Evolutionary conservation across 75 land plant species (phyloP), one percentile per base, ranked within the genome.

Genomic region (Azolla pinnata): DNA sequence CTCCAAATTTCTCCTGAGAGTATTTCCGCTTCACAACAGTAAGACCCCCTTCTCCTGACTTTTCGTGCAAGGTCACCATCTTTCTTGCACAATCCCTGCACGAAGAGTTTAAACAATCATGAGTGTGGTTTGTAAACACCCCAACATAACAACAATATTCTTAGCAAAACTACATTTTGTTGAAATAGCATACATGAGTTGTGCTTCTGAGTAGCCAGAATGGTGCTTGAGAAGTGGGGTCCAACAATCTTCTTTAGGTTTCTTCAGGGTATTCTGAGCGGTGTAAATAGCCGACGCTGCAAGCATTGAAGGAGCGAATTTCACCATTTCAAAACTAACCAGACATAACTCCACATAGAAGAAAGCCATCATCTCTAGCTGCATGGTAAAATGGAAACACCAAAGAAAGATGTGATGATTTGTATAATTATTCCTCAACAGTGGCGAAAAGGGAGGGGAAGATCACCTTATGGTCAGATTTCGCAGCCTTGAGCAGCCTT

Each of bases 211-310:
- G 54, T 75, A 76, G 54, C 66, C 75, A 28, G 79, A 66, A 53
- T 76, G 70, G 0, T 30, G 57, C 49, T 66, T 61, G 21, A 76
- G 65, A 40, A 59, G 55, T 28, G 48, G 60, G 34, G 31, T 74
- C 79, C 79, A 76, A 40, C 25, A 29, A 10, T 75, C 32, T 17
- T 45, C 56, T 9, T 34, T 27, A 47, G 62, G 45, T 54, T 33
- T 47, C 25, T 35, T 42, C 0, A 75, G 63, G 0, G 75, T 59
- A 20, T 21, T 10, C 24, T 66, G 79, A 0, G 76, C 79, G 5
- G 70, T 71, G 50, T 72, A 76, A 0, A 76, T 70, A n/a, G 79
- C 76, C 4, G 79, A 60, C 19, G 79, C 79, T 29, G 79, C 69
- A n/a, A 76, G 61, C 28, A 66, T 27, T 21, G 79, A 76, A 0